Evolutionary conservation across 108 stramenopile genomes (phyloP), one percentile per base, ranked within the genome.

Genomic region (Pinguiococcus pyrenoidosus): DNA sequence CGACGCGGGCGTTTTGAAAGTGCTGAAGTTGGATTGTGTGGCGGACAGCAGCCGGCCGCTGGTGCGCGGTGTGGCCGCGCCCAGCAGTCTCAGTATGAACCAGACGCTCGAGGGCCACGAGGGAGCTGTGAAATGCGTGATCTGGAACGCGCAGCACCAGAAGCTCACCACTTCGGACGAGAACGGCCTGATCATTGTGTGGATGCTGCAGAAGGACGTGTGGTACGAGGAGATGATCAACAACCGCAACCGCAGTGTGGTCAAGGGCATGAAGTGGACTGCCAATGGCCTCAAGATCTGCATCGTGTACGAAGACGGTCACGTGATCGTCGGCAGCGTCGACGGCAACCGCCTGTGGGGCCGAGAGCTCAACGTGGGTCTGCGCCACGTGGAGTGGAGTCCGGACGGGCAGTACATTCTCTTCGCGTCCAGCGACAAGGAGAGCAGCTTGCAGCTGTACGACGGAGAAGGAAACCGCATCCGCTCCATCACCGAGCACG

Each of bases 161-260:
- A 78, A 78, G 62, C 72, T 78, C n/a, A 76, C 77, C 4, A 74
- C 77, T 1, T 56, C 59, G 30, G 77, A 78, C 47, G 54, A 76
- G 46, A 56, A 48, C 9, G 77, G 77, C n/a, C 42, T 76, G 25
- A 78, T 74, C 51, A 78, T 78, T 34, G 77, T 78, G 18, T 78
- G 77, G 77, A 73, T 74, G 68, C 59, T 76, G 14, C 77, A 76
- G 56, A 71, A 71, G 37, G 72, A 69, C 16, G 32, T 51, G 30
- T 78, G 74, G 74, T 73, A 35, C 61, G 77, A 76, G 44, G 77
- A 78, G 47, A 76, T 78, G 76, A 78, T 75, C 24, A 75, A 77
- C 72, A 75, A 73, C 48, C 33, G 76, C 6, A 71, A 73, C 51
- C 76, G 68, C 44, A 52, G 41, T 18, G 77, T 73, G 3, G 75